A percentile compares a stretch with the other conserved stretches of the same genome.
Evolutionary conservation across 108 stramenopile genomes (phyloP).

Genomic region (Pseudonitzschia pungens): DNA sequence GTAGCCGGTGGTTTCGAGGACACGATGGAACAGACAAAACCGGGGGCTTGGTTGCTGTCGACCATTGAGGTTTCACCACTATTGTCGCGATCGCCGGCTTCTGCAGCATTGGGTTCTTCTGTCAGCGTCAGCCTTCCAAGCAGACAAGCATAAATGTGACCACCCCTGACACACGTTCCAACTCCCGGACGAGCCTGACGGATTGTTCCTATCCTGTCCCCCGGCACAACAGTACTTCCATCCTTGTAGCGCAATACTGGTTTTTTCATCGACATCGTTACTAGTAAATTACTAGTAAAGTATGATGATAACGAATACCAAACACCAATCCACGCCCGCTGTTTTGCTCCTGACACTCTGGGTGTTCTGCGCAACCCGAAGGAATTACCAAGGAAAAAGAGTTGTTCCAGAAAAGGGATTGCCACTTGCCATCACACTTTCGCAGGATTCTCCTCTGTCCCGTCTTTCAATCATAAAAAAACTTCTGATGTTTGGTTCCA

Average conservation of each 20-base stretch:
- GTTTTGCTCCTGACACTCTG: no score
- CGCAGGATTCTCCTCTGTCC: no score
- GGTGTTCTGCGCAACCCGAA: no score
- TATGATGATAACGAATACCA: no score
- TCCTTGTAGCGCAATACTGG: constrained; percentile 54
- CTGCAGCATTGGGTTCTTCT: constrained; percentile 2
- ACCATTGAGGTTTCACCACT: neutral
- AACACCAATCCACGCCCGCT: no score
- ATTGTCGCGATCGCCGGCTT: neutral
- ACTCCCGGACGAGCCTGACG: constrained; percentile 46
- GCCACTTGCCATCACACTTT: no score
- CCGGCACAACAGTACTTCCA: constrained; percentile 64
- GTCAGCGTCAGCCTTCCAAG: constrained; percentile 45
- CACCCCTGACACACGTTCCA: constrained; percentile 66
- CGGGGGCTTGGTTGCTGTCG: neutral
- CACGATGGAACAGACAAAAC: constrained; percentile 12
- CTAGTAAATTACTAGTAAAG: no score
- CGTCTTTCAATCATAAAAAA: no score
- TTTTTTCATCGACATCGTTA: constrained; percentile 8
- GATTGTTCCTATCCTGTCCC: constrained; percentile 69
- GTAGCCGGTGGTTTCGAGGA: constrained; percentile 19
- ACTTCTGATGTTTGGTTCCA: no score
- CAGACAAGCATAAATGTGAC: constrained; percentile 59
- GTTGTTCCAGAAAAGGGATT: no score
- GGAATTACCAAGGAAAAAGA: no score